phyloP scores from a whole-genome alignment of 1,284 basidiomycete species.

The Cutaneotrichosporon curvatum region DNA sequence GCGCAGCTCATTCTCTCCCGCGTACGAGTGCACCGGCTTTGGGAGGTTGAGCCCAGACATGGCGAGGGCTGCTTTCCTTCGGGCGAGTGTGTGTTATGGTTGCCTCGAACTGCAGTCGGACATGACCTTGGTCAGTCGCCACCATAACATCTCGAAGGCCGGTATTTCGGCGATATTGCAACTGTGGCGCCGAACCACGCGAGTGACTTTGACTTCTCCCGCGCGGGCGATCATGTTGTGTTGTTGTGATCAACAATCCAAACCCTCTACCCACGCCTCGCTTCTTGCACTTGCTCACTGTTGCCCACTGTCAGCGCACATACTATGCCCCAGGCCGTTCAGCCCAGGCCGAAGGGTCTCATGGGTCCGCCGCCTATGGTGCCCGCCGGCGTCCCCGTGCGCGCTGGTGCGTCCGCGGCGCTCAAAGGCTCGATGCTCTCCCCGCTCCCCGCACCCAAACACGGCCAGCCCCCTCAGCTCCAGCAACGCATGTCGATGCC shows the following conservation, averaged over 20 bases:
- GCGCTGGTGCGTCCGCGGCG: conserved; percentile 1
- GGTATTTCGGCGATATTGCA: background rate
- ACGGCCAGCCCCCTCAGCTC: background rate
- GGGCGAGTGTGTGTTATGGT: background rate
- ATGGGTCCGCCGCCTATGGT: conserved; percentile 1
- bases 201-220: conserved; percentile 2
- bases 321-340: conserved; percentile 5
- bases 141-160: background rate
- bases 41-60: conserved; percentile 41
- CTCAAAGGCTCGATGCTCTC: background rate
- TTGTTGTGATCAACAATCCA: no score
- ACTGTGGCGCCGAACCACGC: conserved; percentile 1
- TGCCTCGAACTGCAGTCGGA: background rate
- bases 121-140: background rate
- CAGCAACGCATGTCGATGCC: conserved; percentile 9
- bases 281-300: background rate
- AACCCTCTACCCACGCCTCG: no score
- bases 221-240: background rate
- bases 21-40: conserved; percentile 42
- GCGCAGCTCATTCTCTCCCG: conserved; percentile 40
- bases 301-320: background rate
- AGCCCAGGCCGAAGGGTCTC: background rate
- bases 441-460: background rate
- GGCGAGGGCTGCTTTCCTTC: no score
- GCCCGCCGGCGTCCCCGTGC: conserved; percentile 4